A percentile compares a stretch with the other conserved stretches of the same genome.
phyloP scores from a whole-genome alignment of 768 basidiomycete species.

The Gloeopeniophorella convolvens region DNA sequence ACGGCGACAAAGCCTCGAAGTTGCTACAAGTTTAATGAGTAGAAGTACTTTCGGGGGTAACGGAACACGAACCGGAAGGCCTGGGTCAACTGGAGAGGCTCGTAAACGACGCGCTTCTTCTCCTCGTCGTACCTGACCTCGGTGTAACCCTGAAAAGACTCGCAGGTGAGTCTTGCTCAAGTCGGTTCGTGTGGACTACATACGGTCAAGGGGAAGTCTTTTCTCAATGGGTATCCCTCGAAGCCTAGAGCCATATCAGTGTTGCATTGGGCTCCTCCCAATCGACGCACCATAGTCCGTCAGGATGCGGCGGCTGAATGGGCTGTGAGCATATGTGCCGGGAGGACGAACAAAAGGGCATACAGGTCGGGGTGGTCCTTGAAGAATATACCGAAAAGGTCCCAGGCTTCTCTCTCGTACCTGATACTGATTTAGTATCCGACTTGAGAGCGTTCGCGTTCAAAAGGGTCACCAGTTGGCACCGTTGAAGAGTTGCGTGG shows the following conservation, averaged over 20 bases:
- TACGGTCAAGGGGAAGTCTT: conserved; percentile 97
- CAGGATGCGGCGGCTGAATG: conserved; percentile 80
- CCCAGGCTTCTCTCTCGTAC: conserved; percentile 99
- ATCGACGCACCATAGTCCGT: conserved; percentile 82
- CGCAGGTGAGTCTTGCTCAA: conserved; percentile 1
- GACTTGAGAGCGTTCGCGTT: neutral
- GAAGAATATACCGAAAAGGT: conserved; percentile 96
- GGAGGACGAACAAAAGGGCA: conserved; percentile 28
- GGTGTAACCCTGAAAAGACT: conserved; percentile 75
- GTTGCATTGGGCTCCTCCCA: neutral
- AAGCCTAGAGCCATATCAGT: conserved; percentile 50
- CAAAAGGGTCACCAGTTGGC: conserved; percentile 84
- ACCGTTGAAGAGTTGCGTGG: conserved; percentile 70
- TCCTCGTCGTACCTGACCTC: conserved; percentile 98
- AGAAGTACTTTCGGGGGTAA: too few relatives aligned
- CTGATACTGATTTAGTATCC: conserved; percentile 31
- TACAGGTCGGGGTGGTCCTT: conserved; percentile 93
- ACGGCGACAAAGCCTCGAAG: conserved; percentile 88
- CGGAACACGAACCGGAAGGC: conserved; percentile 74
- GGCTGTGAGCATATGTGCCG: conserved; percentile 18
- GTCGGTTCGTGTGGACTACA: conserved; percentile 24
- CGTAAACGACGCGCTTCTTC: conserved; percentile 94
- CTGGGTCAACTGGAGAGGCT: conserved; percentile 95
- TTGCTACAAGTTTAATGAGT: conserved; percentile 65
- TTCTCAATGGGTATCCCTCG: conserved; percentile 94